These are phyloP conservation scores for Vaccinium vitisidaea DNA, from an alignment of 148 eudicot genomes.

Conservation along the genomic window DNA sequence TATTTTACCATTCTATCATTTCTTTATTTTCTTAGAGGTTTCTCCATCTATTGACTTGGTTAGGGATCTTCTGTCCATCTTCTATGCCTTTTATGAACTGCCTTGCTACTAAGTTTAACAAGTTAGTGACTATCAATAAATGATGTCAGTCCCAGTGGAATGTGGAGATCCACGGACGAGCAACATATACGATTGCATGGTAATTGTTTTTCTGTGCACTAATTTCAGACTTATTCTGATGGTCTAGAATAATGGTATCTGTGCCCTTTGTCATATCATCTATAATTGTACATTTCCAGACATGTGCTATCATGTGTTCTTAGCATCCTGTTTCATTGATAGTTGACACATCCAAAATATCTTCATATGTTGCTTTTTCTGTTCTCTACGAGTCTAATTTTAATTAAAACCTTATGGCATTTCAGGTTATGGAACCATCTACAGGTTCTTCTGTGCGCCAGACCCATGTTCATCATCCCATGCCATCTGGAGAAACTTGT, in stretches of 20 bases:
- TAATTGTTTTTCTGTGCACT: not conserved
- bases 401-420: constrained; percentile 17
- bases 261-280: not conserved
- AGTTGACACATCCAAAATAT: not conserved
- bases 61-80: not conserved
- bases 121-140: not conserved
- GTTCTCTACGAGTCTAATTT: not conserved
- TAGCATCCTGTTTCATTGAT: not conserved
- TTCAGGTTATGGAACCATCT: constrained; percentile 45
- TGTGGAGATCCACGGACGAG: not conserved
- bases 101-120: not conserved
- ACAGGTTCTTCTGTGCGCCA: constrained; percentile 29
- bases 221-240: not conserved
- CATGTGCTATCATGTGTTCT: not conserved
- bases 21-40: not conserved
- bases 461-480: constrained; percentile 34
- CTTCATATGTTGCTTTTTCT: not conserved
- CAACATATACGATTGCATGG: not conserved
- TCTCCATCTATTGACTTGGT: not conserved
- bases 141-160: not conserved
- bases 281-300: not conserved
- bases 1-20: not conserved
- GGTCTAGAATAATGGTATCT: not conserved
- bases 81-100: not conserved
- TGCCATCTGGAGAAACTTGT: constrained; percentile 38